A percentile compares a stretch with the other conserved stretches of the same genome.
phyloP scores from a whole-genome alignment of 1,284 basidiomycete species.

The Wallemia hederae region DNA sequence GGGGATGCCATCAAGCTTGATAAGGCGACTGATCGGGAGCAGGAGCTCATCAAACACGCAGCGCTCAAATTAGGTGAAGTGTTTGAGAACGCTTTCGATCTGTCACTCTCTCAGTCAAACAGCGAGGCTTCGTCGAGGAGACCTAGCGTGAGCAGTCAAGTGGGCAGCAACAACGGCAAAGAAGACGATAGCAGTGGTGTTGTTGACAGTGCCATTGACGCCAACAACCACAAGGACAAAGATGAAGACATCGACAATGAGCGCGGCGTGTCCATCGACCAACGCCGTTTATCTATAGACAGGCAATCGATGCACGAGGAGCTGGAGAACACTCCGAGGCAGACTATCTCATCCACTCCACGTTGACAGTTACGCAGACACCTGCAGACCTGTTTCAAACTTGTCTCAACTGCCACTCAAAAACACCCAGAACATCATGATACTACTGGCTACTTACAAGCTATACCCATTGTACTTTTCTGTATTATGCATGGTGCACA shows the following conservation, averaged over 20 bases:
- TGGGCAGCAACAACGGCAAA: too few relatives aligned
- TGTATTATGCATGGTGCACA: too few relatives aligned
- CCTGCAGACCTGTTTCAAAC: too few relatives aligned
- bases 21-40: background rate
- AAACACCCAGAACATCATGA: too few relatives aligned
- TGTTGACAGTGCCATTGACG: too few relatives aligned
- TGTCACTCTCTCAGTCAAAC: background rate
- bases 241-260: too few relatives aligned
- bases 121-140: background rate
- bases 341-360: background rate
- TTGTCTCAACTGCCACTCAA: too few relatives aligned
- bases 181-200: background rate
- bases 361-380: too few relatives aligned
- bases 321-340: background rate
- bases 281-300: background rate
- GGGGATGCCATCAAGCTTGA: background rate
- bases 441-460: too few relatives aligned
- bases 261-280: too few relatives aligned
- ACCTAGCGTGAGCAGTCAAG: background rate
- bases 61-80: background rate
- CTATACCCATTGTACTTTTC: too few relatives aligned
- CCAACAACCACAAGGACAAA: too few relatives aligned
- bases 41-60: background rate
- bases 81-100: background rate
- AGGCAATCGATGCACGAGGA: background rate